Percentiles rank a stretch among this genome's conserved stretches.
These are phyloP conservation scores for Nymphaea colorata DNA, from an alignment of 164 flowering plant genomes.

Conservation along the genomic window DNA sequence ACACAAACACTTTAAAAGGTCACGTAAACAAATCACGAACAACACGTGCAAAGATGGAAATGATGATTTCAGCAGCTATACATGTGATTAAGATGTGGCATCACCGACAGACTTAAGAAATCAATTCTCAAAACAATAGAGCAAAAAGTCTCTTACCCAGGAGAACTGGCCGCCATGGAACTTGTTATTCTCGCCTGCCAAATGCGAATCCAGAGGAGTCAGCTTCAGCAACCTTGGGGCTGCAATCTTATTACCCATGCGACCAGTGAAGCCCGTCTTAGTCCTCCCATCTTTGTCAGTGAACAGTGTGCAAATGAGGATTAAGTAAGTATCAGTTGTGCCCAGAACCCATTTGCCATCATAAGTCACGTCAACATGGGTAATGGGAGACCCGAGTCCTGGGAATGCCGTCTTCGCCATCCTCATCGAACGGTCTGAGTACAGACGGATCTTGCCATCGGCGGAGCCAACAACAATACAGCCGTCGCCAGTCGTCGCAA, in stretches of 20 bases:
- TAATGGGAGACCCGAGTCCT: constrained; percentile 91
- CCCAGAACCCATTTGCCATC: constrained; percentile 99
- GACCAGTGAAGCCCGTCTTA: constrained; percentile 80
- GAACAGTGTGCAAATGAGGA: constrained; percentile 79
- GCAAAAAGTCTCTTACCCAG: constrained; percentile 44
- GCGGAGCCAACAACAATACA: constrained; percentile 92
- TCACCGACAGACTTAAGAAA: no score
- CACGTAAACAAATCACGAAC: no score
- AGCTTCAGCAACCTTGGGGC: constrained; percentile 94
- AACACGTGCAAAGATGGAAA: no score
- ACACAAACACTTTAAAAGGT: no score
- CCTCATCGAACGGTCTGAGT: constrained; percentile 82
- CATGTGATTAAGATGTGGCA: no score
- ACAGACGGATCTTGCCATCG: constrained; percentile 94
- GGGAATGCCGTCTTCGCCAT: constrained; percentile 98
- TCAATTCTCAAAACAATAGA: no score
- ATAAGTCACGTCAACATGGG: constrained; percentile 94
- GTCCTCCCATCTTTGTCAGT: constrained; percentile 83
- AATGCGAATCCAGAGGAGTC: constrained; percentile 80
- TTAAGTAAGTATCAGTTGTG: constrained; percentile 80
- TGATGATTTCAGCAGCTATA: no score
- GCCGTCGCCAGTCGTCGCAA: constrained; percentile 96
- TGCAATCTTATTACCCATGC: constrained; percentile 83
- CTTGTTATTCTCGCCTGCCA: constrained; percentile 72
- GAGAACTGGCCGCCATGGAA: constrained; percentile 92